Conservation (phyloP, 2,329 filamentous ascomycete genomes). For the Bipolaris oryzae region DNA sequence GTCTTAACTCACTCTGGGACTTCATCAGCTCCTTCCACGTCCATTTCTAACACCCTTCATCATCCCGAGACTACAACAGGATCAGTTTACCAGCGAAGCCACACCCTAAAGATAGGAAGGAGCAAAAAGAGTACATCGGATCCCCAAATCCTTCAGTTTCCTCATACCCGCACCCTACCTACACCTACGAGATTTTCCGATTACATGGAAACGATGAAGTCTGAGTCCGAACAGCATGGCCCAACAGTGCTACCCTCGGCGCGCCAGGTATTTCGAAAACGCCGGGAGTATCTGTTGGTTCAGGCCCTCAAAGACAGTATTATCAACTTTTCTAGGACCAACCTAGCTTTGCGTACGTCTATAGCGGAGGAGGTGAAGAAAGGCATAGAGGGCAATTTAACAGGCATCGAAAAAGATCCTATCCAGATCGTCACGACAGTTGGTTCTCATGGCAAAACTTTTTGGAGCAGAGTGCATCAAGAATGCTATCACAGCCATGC, state of each 20-base stretch:
- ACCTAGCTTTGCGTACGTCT: neutral
- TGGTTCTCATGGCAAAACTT: neutral
- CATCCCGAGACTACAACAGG: no score
- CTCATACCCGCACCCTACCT: neutral
- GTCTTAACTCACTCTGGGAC: no score
- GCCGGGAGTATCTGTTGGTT: neutral
- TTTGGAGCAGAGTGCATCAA: neutral
- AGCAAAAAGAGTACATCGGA: no score
- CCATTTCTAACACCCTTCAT: no score
- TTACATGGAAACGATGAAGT: slow-evolving; percentile 1
- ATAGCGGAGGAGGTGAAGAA: neutral
- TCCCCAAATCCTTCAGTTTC: neutral
- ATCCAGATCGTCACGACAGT: neutral
- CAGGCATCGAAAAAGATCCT: neutral
- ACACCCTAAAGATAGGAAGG: no score
- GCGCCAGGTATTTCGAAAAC: neutral
- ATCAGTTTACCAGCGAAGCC: no score
- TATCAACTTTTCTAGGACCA: neutral
- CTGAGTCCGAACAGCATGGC: neutral
- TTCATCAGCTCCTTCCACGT: no score
- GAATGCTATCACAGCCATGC: no score
- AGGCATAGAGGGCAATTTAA: neutral
- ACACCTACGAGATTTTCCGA: neutral
- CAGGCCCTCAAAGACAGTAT: slow-evolving; percentile 3
- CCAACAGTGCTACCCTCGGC: neutral